Base-by-base conservation (phyloP, 495 filamentous ascomycete genomes). In the Sphaerosporella brunnea region DNA sequence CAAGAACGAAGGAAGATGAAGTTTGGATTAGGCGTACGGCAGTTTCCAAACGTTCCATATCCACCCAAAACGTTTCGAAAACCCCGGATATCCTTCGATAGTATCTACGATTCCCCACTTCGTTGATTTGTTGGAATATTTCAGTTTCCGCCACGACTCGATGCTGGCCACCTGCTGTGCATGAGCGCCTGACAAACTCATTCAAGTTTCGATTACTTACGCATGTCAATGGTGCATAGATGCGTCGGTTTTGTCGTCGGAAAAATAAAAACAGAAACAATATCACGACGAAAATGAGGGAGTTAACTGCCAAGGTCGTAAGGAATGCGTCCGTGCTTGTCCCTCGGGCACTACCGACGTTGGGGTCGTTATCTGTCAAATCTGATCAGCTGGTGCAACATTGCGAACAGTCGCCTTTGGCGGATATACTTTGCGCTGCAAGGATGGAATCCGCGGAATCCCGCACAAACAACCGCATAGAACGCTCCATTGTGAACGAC, bases 211-310 rank as follows among this genome's bases (percentile, higher is more conserved):
- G 28, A 5, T 32, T 32, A 32, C 28, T 5, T 13, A 96, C 64
- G 62, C 86, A 93, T 18, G 84, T 86, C 64, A 86, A 72, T 2
- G 88, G 88, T 41, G 82, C 77, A 68, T 96, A 96, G 64, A 73
- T 78, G 30, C 87, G 74, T 48, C 69, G 73, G 40, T 87, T 68
- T 34, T 66, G 78, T 50, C 66, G 70, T 23, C 88, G 77, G 47
- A 96, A 65, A 47, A 90, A 59, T 42, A 94, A 63, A 70, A 95
- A 96, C 36, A 82, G 53, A 20, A 65, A 23, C 23, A 84, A 46
- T 64, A 86, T 85, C 49, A 73, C 63, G 28, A 55, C 61, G 8
- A 82, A 77, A 55, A 78, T 58, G n/a, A 81, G 49, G n/a, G 74
- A 58, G 34, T 79, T 72, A 9, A 85, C 84, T 9, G 73, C 67